Base-by-base conservation (phyloP, 345 rosid species). In the Chamaenerion angustifolium region DNA sequence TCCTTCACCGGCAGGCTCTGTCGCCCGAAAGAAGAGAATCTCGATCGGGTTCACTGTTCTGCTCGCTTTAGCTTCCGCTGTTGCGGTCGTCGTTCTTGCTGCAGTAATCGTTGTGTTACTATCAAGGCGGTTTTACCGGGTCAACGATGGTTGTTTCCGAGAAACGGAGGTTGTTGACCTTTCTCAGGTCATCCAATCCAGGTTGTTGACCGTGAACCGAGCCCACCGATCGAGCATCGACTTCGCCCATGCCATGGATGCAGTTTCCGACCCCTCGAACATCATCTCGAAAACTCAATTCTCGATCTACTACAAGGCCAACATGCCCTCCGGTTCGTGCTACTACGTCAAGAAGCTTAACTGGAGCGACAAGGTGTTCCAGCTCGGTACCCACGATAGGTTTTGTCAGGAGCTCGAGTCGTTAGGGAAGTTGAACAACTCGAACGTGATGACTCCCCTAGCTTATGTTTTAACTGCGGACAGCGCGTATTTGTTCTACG, bases 391-490 rank as follows among this genome's bases (percentile, higher is more conserved):
- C 73, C 80, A 66, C 8, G 74, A 68, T 42, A 76, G 69, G 59
- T 82, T 89, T 42, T 83, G 69, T 50, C 73, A 50, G 54, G 95
- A 85, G 71, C 76, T 85, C 19, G 78, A 72, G 59, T 72, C 47
- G 15, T 52, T 89, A 59, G 95, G 94, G 43, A 85, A 77, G 77
- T 75, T 89, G 48, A 76, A 73, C 70, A 82, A 85, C 65, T 58
- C 88, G 1, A 89, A 85, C 57, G 69, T 89, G 48, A 83, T 83
- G 97, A 72, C 76, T 48, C 97, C 97, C 43, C 61, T 85, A 61
- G 97, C 94, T 12, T 85, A 89, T 65, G 81, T 79, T 44, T 42
- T 83, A 65, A 68, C 82, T 16, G 61, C 62, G 7, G 78, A 81
- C 46, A 77, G 81, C 56, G 88, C 81, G 43, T 82, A 78, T 61